A percentile compares a stretch with the other conserved stretches of the same genome.
phyloP scores from a whole-genome alignment of 2,329 filamentous ascomycete species.

The Graphium sp. region DNA sequence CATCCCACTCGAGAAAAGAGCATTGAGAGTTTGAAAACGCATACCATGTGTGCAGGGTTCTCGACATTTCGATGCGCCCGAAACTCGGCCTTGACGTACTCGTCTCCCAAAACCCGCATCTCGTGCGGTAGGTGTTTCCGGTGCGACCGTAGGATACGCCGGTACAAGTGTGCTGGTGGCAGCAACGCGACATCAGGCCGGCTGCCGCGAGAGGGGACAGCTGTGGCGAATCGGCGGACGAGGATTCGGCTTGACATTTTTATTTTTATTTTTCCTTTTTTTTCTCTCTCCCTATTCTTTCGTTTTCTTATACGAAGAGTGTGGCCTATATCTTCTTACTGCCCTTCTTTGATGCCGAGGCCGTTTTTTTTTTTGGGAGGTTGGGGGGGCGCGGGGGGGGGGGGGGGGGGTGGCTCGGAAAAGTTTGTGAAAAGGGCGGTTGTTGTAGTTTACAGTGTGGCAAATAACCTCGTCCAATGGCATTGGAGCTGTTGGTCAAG shows the following conservation, averaged over 20 bases:
- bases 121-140: conserved; percentile 59
- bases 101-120: conserved; percentile 69
- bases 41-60: conserved; percentile 80
- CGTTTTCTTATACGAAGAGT: conserved; percentile 2
- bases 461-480: no score
- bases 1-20: neutral
- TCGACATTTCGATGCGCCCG: conserved; percentile 68
- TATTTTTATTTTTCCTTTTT: conserved; percentile 1
- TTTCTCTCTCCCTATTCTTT: conserved; percentile 3
- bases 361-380: no score
- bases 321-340: no score
- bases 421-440: no score
- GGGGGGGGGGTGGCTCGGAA: no score
- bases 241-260: neutral
- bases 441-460: no score
- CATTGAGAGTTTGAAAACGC: conserved; percentile 10
- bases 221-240: no score
- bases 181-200: no score
- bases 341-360: no score
- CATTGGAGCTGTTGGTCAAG: no score
- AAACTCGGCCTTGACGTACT: conserved; percentile 90
- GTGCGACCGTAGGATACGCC: conserved; percentile 73
- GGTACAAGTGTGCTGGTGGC: conserved; percentile 78
- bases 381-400: no score
- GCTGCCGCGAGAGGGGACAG: no score